Percentiles rank a stretch among this genome's conserved stretches.
phyloP scores from a whole-genome alignment of 2,329 filamentous ascomycete species.

The Fusarium sambucinum region DNA sequence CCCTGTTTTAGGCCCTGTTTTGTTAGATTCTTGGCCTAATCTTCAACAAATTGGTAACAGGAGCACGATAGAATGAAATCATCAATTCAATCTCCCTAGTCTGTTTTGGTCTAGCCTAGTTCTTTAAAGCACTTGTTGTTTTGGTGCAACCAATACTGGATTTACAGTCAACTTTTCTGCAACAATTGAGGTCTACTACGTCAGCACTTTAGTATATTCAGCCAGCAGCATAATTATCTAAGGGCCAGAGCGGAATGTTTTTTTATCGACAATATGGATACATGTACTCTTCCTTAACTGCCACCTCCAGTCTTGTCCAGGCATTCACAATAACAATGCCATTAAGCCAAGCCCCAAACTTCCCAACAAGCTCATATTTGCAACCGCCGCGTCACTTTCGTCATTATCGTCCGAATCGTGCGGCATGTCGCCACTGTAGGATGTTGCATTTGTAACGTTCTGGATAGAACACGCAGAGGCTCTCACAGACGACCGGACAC shows the following conservation, averaged over 20 bases:
- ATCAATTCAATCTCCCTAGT: neutral
- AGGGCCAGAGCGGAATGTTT: neutral
- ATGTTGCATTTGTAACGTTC: slow-evolving; percentile 42
- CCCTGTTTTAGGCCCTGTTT: slow-evolving; percentile 39
- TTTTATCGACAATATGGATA: neutral
- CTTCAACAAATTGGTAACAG: neutral
- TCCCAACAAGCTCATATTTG: neutral
- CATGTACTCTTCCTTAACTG: neutral
- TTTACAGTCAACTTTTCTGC: neutral
- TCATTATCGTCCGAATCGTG: slow-evolving; percentile 1
- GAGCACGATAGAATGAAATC: neutral
- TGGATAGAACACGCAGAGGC: slow-evolving; percentile 45
- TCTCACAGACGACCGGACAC: slow-evolving; percentile 18
- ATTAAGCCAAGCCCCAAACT: neutral
- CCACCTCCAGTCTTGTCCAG: neutral
- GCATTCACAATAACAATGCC: neutral
- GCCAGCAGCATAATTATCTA: neutral
- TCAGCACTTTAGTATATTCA: neutral
- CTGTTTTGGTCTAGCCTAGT: neutral
- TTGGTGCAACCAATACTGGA: neutral
- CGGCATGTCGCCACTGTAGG: slow-evolving; percentile 29
- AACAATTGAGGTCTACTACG: neutral
- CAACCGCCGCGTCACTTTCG: neutral
- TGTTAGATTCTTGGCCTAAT: slow-evolving; percentile 23
- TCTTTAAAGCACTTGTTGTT: neutral